These are phyloP conservation scores for Berkeleyomyces basicola DNA, from an alignment of 2,329 filamentous ascomycete genomes.

Conservation along the genomic window DNA sequence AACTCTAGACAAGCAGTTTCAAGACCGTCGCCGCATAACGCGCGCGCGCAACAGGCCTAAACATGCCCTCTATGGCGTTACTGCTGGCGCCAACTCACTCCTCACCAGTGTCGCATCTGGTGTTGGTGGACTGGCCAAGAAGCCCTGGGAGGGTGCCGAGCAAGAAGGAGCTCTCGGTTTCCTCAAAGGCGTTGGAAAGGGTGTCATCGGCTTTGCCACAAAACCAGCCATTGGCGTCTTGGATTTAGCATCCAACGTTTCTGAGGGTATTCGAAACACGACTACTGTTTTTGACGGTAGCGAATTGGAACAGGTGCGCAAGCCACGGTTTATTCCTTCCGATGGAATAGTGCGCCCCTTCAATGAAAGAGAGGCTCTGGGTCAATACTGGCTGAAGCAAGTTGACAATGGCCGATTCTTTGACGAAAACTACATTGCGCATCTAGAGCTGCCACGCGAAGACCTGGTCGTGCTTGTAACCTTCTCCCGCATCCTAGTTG, in stretches of 20 bases:
- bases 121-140: constrained; percentile 80
- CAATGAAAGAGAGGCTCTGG: constrained; percentile 83
- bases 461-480: constrained; percentile 85
- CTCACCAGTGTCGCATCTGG: constrained; percentile 85
- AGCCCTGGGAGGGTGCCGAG: constrained; percentile 89
- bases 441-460: constrained; percentile 76
- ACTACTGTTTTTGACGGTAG: constrained; percentile 95
- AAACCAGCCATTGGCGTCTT: constrained; percentile 95
- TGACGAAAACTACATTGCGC: constrained; percentile 92
- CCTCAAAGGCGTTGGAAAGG: constrained; percentile 95
- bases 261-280: constrained; percentile 94
- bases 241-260: constrained; percentile 91
- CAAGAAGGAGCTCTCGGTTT: constrained; percentile 89
- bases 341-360: constrained; percentile 93
- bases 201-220: constrained; percentile 80
- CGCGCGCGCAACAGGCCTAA: constrained; percentile 87
- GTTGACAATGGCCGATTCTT: constrained; percentile 96
- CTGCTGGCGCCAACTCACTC: constrained; percentile 86
- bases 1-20: constrained; percentile 96
- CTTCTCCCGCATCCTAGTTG: constrained; percentile 73
- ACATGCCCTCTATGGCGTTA: constrained; percentile 91
- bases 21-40: constrained; percentile 87
- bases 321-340: constrained; percentile 77
- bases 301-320: constrained; percentile 84
- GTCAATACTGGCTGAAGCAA: constrained; percentile 98